These are phyloP conservation scores for Kodamaea plutei DNA, from an alignment of 1,139 yeast genomes.

Conservation along the genomic window DNA sequence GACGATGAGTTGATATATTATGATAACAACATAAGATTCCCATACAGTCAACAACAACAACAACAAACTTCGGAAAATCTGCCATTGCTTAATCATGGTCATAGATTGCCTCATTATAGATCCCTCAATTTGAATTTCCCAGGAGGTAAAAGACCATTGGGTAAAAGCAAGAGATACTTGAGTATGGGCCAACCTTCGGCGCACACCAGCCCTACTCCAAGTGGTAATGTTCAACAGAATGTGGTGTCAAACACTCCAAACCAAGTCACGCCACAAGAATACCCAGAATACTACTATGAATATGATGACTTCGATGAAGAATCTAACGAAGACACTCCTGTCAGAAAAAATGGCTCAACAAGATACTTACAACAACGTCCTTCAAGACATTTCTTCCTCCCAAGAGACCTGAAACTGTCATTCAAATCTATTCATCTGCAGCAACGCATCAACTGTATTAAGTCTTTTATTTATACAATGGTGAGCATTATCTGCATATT, in stretches of 20 bases:
- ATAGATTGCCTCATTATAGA: conserved; percentile 40
- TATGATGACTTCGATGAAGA: conserved; percentile 43
- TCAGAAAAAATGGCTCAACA: conserved; percentile 9
- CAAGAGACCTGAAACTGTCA: conserved; percentile 19
- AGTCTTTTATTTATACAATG: conserved; percentile 54
- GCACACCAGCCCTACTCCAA: conserved; percentile 7
- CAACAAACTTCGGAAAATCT: conserved; percentile 12
- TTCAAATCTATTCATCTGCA: conserved; percentile 7
- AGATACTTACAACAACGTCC: conserved; percentile 14
- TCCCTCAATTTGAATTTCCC: conserved; percentile 38
- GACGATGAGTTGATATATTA: conserved; percentile 53
- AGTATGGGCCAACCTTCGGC: conserved; percentile 30
- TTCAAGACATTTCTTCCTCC: conserved; percentile 25
- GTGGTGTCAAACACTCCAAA: conserved; percentile 3
- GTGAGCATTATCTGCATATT: conserved; percentile 52
- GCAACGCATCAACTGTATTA: conserved; percentile 36
- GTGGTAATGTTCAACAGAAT: background rate
- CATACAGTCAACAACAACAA: conserved; percentile 21
- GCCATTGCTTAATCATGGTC: conserved; percentile 29
- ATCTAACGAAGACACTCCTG: conserved; percentile 11
- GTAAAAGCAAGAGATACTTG: conserved; percentile 34
- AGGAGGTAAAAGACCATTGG: conserved; percentile 21
- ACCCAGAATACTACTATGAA: conserved; percentile 28
- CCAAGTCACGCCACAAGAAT: conserved; percentile 5
- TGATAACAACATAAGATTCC: conserved; percentile 41